Evolutionary conservation across 192 early-diverging fungal species (phyloP).

Genomic region (Coemansia pectinata): DNA sequence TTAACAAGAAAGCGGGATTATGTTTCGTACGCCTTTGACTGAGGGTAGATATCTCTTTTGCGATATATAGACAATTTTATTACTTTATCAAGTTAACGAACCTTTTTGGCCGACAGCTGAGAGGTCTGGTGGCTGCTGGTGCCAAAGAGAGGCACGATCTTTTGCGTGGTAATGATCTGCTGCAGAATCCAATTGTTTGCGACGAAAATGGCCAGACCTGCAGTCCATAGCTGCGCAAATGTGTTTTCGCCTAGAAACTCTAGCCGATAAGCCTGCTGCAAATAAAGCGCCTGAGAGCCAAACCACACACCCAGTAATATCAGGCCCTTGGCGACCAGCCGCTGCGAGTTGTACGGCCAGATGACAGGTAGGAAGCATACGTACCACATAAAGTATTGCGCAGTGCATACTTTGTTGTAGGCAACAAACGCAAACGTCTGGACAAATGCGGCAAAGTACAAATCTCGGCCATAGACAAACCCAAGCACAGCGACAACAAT

Average conservation of each 20-base stretch:
- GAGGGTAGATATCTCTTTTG: neutral
- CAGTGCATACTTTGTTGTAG: conserved; percentile 96
- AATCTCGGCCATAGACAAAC: conserved; percentile 72
- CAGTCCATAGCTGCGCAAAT: conserved; percentile 71
- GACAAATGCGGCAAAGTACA: conserved; percentile 85
- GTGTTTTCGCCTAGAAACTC: conserved; percentile 89
- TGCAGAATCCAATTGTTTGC: conserved; percentile 74
- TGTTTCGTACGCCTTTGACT: conserved; percentile 56
- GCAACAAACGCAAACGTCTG: conserved; percentile 98
- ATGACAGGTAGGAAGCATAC: conserved; percentile 88
- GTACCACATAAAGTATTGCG: conserved; percentile 99
- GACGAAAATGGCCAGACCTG: conserved; percentile 71
- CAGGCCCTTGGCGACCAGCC: conserved; percentile 56
- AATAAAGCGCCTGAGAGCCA: conserved; percentile 78
- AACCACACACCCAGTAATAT: conserved; percentile 69
- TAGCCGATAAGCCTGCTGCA: conserved; percentile 81
- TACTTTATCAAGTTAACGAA: neutral
- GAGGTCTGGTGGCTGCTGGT: neutral
- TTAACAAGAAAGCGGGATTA: conserved; percentile 57
- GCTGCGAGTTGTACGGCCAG: conserved; percentile 63
- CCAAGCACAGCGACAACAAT: conserved; percentile 66
- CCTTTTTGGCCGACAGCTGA: conserved; percentile 4
- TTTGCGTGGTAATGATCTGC: conserved; percentile 40
- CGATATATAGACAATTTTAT: neutral
- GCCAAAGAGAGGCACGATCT: conserved; percentile 26